phyloP scores from a whole-genome alignment of 495 filamentous ascomycete species.

The Hypoxylon subgilvum region DNA sequence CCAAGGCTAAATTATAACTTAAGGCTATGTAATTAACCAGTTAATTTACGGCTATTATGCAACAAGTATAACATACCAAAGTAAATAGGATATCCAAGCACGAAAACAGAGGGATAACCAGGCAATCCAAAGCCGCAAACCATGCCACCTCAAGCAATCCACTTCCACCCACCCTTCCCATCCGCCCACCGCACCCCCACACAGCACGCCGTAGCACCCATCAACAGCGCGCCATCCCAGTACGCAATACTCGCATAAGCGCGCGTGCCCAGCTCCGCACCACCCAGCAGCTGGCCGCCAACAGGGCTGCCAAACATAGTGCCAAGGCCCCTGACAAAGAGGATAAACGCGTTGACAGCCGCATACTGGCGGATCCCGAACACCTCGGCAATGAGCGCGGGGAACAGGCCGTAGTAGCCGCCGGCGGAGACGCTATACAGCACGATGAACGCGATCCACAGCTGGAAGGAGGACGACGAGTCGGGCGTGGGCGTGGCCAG shows the following conservation, averaged over 20 bases:
- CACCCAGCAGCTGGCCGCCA: conserved; percentile 50
- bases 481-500: conserved; percentile 10
- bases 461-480: conserved; percentile 20
- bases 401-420: conserved; percentile 55
- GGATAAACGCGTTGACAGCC: conserved; percentile 63
- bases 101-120: too few relatives aligned
- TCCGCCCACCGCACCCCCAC: conserved; percentile 49
- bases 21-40: too few relatives aligned
- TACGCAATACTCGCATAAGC: conserved; percentile 42
- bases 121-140: too few relatives aligned
- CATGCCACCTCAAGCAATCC: conserved; percentile 43
- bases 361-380: conserved; percentile 65
- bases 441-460: conserved; percentile 61
- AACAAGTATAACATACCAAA: too few relatives aligned
- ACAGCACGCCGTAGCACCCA: conserved; percentile 41
- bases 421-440: conserved; percentile 60
- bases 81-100: too few relatives aligned
- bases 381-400: conserved; percentile 60
- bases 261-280: conserved; percentile 23
- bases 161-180: conserved; percentile 44
- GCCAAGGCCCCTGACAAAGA: conserved; percentile 61
- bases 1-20: too few relatives aligned
- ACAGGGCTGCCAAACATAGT: conserved; percentile 62
- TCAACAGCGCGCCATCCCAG: conserved; percentile 47
- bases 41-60: too few relatives aligned